Evolutionary conservation across 1,139 yeast genomes (phyloP), one percentile per base, ranked within the genome.

Genomic region (Blastobotrys serpentis): DNA sequence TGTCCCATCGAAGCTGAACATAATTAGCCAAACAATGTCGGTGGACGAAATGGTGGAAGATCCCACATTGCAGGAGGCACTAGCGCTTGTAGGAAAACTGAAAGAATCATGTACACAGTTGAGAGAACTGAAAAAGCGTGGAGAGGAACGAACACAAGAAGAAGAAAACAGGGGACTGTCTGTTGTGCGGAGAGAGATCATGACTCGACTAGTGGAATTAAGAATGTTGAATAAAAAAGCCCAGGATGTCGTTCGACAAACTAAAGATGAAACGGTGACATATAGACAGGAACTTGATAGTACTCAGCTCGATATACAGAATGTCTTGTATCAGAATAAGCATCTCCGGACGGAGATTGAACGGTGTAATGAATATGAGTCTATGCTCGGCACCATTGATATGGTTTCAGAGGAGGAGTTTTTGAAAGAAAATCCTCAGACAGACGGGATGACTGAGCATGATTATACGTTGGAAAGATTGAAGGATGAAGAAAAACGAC

Each of bases 241-340:
- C 3, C 65, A 63, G 40, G 54, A 54, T 8, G 49, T 52, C 5
- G 53, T 57, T 19, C 54, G 56, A 19, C 36, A 46, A 2, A 52
- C 56, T 8, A 58, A 57, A 46, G 59, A 55, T 10, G 50, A 45
- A 5, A 61, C 67, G 3, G 44, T 50, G 2, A 49, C 46, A n/a
- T 54, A 56, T 23, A 59, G 61, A 43, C 54, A 53, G 25, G 59
- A 57, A n/a, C 59, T 63, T 1, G 70, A 67, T 47, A 47, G 49
- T 10, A 51, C 60, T 21, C 57, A 61, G 30, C 56, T 66, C 13
- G 64, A 62, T 21, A 57, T 65, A 18, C 70, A 67, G 48, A 66
- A 68, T 46, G 57, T 66, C 16, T 48, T 60, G 21, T 66, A 67
- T 49, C 63, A 65, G 49, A 70, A 66, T 42, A 56, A 60, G 44